phyloP scores from a whole-genome alignment of 2,329 filamentous ascomycete genomes.

The Malbranchea zuffiana region DNA sequence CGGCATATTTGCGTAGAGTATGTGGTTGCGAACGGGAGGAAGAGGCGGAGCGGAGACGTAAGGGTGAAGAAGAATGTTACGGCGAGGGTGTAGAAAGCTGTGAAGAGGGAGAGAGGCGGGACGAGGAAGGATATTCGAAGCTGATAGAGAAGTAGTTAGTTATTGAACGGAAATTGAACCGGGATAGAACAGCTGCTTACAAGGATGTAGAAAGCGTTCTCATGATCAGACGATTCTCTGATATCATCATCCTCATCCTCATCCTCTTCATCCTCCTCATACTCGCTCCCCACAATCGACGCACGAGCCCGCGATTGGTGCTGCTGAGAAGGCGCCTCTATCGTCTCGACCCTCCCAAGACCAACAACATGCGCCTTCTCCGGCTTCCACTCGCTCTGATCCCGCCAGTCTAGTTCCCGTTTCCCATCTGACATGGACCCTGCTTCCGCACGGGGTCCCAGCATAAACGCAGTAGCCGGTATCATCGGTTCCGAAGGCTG shows the following conservation, averaged over 20 bases:
- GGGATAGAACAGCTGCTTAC: constrained; percentile 21
- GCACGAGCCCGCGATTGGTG: constrained; percentile 17
- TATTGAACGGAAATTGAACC: not conserved
- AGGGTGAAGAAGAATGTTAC: constrained; percentile 42
- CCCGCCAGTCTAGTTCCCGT: constrained; percentile 5
- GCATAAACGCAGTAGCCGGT: constrained; percentile 10
- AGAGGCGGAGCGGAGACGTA: constrained; percentile 45
- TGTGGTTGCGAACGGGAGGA: constrained; percentile 33
- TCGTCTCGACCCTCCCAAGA: constrained; percentile 1
- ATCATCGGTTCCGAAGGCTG: not conserved
- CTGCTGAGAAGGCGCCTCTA: constrained; percentile 3
- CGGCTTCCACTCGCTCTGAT: constrained; percentile 9
- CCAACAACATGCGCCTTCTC: constrained; percentile 8
- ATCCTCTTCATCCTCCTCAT: constrained; percentile 21
- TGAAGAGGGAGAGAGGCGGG: constrained; percentile 44
- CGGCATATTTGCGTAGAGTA: constrained; percentile 42
- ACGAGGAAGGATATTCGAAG: constrained; percentile 32
- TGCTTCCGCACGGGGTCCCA: constrained; percentile 3
- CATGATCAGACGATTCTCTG: constrained; percentile 15
- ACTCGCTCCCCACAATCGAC: constrained; percentile 18
- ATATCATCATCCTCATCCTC: constrained; percentile 19
- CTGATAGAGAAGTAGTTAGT: constrained; percentile 11
- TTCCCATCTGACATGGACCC: constrained; percentile 8
- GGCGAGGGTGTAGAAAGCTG: constrained; percentile 45
- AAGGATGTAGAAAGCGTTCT: constrained; percentile 38